Evolutionary conservation across 2,329 filamentous ascomycete species (phyloP).

Genomic region (Lomentospora prolificans): DNA sequence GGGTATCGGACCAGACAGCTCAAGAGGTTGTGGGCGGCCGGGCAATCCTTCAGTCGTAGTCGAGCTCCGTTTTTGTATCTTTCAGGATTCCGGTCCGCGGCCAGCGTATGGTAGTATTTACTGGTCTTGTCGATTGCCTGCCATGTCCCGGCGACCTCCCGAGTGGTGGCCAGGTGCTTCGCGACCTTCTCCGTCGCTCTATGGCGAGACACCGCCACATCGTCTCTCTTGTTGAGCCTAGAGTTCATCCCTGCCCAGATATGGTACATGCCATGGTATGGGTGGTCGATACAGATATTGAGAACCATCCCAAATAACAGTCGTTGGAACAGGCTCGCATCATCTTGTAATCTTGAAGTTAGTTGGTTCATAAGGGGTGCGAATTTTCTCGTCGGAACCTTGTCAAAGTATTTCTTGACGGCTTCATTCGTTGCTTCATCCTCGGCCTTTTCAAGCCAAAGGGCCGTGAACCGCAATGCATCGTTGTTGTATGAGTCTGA

Average conservation of each 20-base stretch:
- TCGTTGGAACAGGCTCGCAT: conserved; percentile 60
- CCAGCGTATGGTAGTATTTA: conserved; percentile 53
- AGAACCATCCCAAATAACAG: conserved; percentile 65
- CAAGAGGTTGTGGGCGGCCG: conserved; percentile 52
- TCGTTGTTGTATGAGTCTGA: conserved; percentile 87
- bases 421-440: conserved; percentile 67
- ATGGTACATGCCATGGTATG: conserved; percentile 95
- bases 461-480: conserved; percentile 78
- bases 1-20: conserved; percentile 52
- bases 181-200: conserved; percentile 63
- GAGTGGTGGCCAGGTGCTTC: conserved; percentile 46
- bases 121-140: conserved; percentile 64
- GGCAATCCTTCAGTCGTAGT: conserved; percentile 52
- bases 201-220: conserved; percentile 62
- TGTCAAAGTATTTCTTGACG: conserved; percentile 57
- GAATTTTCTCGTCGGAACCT: conserved; percentile 86
- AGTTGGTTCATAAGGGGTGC: conserved; percentile 90
- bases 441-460: conserved; percentile 87
- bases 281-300: conserved; percentile 84
- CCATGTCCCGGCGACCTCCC: conserved; percentile 49
- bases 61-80: conserved; percentile 60
- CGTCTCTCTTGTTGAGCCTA: conserved; percentile 61
- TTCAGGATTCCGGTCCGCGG: conserved; percentile 52
- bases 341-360: conserved; percentile 76
- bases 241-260: conserved; percentile 75